Evolutionary conservation across 257 asterid species (phyloP).

Genomic region (Gentiana straminea): DNA sequence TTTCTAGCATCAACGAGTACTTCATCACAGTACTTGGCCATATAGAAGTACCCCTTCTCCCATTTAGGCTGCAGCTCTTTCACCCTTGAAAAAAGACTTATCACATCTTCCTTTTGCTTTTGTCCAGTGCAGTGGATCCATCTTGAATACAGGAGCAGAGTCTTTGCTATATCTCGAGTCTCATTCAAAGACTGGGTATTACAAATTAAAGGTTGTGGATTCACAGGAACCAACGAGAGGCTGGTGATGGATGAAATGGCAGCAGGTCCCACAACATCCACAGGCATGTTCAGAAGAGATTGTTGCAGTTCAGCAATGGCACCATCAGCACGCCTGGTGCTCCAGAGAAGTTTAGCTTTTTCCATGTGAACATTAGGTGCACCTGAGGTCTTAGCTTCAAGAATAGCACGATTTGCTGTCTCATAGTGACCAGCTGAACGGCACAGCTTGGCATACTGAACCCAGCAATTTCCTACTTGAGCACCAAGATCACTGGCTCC

Average conservation of each 20-base stretch:
- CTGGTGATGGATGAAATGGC: conserved; percentile 84
- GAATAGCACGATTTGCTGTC: conserved; percentile 87
- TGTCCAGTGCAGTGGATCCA: conserved; percentile 97
- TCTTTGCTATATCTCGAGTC: conserved; percentile 66
- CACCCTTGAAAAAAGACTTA: conserved; percentile 80
- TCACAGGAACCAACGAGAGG: conserved; percentile 71
- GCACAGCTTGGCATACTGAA: conserved; percentile 91
- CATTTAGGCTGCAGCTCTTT: conserved; percentile 88
- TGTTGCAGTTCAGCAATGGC: conserved; percentile 98
- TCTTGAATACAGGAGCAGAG: conserved; percentile 86
- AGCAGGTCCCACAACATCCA: conserved; percentile 71
- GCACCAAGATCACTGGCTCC: conserved; percentile 64
- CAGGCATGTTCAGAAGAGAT: conserved; percentile 82
- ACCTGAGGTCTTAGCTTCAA: conserved; percentile 80
- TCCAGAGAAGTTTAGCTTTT: conserved; percentile 97
- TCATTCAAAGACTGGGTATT: conserved; percentile 47
- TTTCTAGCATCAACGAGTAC: conserved; percentile 90
- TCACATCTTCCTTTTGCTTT: conserved; percentile 92
- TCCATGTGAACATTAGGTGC: conserved; percentile 89
- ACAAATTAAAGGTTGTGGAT: conserved; percentile 54
- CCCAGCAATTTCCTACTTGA: conserved; percentile 88
- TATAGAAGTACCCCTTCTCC: conserved; percentile 91
- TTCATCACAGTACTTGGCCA: conserved; percentile 96
- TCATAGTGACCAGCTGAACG: conserved; percentile 98
- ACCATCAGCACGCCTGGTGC: conserved; percentile 85